Percentiles rank a stretch among this genome's conserved stretches.
Evolutionary conservation across 2,329 filamentous ascomycete species (phyloP).

Genomic region (Diaporthe citrichinensis): DNA sequence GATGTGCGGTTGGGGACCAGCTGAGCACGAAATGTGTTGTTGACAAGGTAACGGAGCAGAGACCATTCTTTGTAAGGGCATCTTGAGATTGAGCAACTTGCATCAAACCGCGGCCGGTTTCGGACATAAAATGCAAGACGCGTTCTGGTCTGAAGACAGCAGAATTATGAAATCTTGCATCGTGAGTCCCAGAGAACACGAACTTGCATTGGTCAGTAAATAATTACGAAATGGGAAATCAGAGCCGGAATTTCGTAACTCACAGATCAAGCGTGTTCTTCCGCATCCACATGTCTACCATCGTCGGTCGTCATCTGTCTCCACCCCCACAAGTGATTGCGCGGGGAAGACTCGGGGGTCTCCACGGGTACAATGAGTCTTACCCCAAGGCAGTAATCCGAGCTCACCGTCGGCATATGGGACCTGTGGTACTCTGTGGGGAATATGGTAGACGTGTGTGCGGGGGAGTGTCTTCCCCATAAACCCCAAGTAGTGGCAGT

Average conservation of each 20-base stretch:
- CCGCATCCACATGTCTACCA: background rate
- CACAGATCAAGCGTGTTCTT: background rate
- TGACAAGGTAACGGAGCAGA: slow-evolving; percentile 47
- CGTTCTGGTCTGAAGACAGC: too few species aligned
- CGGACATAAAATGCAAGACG: background rate
- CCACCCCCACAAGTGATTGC: slow-evolving; percentile 21
- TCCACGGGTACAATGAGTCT: background rate
- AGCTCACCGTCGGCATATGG: slow-evolving; percentile 19
- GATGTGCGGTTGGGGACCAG: slow-evolving; percentile 54
- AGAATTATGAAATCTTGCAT: background rate
- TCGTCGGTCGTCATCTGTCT: background rate
- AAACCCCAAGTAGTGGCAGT: background rate
- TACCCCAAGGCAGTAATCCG: slow-evolving; percentile 30
- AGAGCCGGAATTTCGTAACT: background rate
- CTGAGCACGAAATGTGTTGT: slow-evolving; percentile 50
- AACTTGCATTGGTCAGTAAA: background rate
- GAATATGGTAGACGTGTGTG: background rate
- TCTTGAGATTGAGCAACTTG: background rate
- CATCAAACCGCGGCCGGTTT: background rate
- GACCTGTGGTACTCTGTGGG: slow-evolving; percentile 7
- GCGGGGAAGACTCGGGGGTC: slow-evolving; percentile 9
- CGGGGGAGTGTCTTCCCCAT: slow-evolving; percentile 18
- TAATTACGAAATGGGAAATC: background rate
- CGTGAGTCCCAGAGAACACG: background rate
- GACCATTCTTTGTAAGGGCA: slow-evolving; percentile 48